These are phyloP conservation scores for Patellifolia procumbens DNA, from an alignment of 179 eudicot genomes.

Conservation along the genomic window DNA sequence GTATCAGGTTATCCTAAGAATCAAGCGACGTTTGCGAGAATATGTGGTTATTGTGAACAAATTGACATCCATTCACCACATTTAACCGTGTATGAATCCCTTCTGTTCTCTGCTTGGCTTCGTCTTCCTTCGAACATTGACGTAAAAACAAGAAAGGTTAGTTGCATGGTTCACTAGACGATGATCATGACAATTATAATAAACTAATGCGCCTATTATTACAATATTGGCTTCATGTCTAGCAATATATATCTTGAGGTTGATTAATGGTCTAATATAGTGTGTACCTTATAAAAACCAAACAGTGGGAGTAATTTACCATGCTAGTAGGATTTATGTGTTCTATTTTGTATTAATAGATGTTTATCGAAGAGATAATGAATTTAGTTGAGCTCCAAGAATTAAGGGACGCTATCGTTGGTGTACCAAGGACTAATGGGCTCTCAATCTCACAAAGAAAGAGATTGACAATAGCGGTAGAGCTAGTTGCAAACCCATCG, in stretches of 20 bases:
- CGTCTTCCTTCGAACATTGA: slow-evolving; percentile 68
- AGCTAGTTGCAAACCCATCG: no score
- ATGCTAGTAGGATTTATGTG: no score
- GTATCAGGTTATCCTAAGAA: slow-evolving; percentile 80
- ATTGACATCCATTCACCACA: no score
- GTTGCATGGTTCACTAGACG: neutral
- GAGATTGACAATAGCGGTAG: slow-evolving; percentile 36
- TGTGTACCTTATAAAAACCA: no score
- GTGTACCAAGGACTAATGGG: slow-evolving; percentile 36
- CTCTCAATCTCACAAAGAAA: slow-evolving; percentile 39
- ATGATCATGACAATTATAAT: neutral
- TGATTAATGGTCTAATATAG: no score
- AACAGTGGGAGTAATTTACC: no score
- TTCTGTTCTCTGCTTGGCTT: slow-evolving; percentile 79
- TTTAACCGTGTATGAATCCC: slow-evolving; percentile 83
- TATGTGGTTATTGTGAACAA: slow-evolving; percentile 86
- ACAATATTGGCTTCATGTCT: no score
- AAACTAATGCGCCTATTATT: no score
- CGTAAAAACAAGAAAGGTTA: slow-evolving; percentile 48
- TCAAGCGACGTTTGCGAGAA: slow-evolving; percentile 75
- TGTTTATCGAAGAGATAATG: slow-evolving; percentile 31
- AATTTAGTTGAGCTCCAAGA: slow-evolving; percentile 31
- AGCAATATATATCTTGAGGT: no score
- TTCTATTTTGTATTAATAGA: slow-evolving; percentile 1
- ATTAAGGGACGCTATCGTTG: slow-evolving; percentile 33